Percentiles rank a stretch among this genome's conserved stretches.
Conservation (phyloP, 345 rosid species). For the Erysimum cheiranthoides region DNA sequence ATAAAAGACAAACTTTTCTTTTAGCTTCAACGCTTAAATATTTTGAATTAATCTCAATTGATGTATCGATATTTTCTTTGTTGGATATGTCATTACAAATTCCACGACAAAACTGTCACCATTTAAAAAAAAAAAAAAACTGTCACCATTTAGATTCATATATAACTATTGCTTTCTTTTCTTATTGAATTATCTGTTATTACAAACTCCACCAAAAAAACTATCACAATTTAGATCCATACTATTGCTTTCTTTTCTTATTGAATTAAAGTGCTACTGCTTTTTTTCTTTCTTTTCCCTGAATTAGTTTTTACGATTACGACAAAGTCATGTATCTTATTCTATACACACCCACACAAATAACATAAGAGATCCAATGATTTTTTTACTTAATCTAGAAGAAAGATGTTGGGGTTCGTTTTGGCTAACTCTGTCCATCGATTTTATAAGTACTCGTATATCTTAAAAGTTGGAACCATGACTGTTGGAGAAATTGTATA, state of each 20-base stretch:
- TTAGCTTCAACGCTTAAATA: neutral
- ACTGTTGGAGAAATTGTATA: neutral
- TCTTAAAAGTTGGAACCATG: slow-evolving; percentile 11
- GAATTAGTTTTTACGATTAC: slow-evolving; percentile 6
- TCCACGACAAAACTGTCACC: slow-evolving; percentile 21
- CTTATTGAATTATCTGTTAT: slow-evolving; percentile 13
- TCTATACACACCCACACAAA: slow-evolving; percentile 6
- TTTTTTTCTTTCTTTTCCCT: neutral
- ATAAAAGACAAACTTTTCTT: neutral
- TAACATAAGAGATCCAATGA: slow-evolving; percentile 2
- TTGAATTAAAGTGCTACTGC: slow-evolving; percentile 28
- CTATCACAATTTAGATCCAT: slow-evolving; percentile 34
- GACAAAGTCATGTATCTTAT: slow-evolving; percentile 38
- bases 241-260: slow-evolving; percentile 39
- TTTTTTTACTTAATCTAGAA: neutral
- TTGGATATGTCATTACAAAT: slow-evolving; percentile 2
- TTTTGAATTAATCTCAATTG: neutral
- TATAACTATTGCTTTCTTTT: slow-evolving; percentile 12
- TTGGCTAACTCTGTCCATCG: slow-evolving; percentile 13
- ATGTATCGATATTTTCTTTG: neutral
- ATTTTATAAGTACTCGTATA: slow-evolving; percentile 10
- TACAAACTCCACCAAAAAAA: slow-evolving; percentile 6
- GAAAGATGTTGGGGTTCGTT: slow-evolving; percentile 9
- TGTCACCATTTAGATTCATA: slow-evolving; percentile 29
- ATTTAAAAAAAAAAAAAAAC: neutral